Conservation (phyloP, 306 rosid species). For the Lupinus albus region DNA sequence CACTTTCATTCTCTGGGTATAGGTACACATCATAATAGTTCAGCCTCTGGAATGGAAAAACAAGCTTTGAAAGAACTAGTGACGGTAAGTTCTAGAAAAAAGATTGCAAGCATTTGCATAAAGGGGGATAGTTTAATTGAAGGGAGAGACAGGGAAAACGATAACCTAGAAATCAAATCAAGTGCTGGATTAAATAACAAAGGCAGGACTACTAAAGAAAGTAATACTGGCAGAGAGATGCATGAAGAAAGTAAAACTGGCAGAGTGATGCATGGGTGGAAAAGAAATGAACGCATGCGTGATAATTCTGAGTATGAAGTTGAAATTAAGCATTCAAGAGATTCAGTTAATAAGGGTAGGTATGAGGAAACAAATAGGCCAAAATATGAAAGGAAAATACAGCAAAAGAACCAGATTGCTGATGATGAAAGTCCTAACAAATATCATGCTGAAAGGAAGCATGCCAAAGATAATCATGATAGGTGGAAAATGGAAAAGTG, state of each 20-base stretch:
- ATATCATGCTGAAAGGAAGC: constrained; percentile 53
- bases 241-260: constrained; percentile 36
- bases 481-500: constrained; percentile 34
- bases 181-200: constrained; percentile 42
- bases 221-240: constrained; percentile 37
- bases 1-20: constrained; percentile 47
- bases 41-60: constrained; percentile 48
- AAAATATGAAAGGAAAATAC: constrained; percentile 57
- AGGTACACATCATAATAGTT: constrained; percentile 33
- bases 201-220: constrained; percentile 40
- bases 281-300: constrained; percentile 37
- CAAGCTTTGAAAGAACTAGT: constrained; percentile 43
- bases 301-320: constrained; percentile 50
- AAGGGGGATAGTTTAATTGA: constrained; percentile 49
- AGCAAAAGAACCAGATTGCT: constrained; percentile 54
- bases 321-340: constrained; percentile 60
- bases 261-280: neutral
- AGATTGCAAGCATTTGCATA: constrained; percentile 43
- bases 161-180: constrained; percentile 42
- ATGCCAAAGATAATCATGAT: constrained; percentile 41
- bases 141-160: constrained; percentile 48
- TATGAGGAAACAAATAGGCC: constrained; percentile 50
- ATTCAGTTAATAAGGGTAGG: constrained; percentile 50
- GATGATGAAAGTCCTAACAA: constrained; percentile 54
- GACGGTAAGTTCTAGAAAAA: constrained; percentile 59